These are phyloP conservation scores for Karstenula rhodostoma DNA, from an alignment of 2,329 filamentous ascomycete genomes.

Conservation along the genomic window DNA sequence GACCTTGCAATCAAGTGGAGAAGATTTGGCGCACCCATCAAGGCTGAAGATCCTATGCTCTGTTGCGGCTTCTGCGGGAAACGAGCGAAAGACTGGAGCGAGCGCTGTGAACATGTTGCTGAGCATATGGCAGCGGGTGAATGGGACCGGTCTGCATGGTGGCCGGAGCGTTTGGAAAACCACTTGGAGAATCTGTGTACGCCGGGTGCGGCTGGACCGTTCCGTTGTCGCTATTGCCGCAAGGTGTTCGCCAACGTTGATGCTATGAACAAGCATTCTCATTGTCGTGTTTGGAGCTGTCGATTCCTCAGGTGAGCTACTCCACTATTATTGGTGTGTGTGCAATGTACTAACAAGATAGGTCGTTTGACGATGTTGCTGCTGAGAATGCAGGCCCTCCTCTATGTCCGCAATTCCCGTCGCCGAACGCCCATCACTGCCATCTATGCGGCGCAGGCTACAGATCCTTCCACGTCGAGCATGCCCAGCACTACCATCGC, in stretches of 20 bases:
- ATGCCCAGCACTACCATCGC: constrained; percentile 44
- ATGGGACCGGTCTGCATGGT: constrained; percentile 42
- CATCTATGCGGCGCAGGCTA: constrained; percentile 47
- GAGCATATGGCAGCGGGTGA: constrained; percentile 43
- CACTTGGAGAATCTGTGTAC: constrained; percentile 44
- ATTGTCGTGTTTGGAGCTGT: constrained; percentile 47
- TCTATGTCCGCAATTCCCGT: constrained; percentile 43
- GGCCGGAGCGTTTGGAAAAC: constrained; percentile 42
- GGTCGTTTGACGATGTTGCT: constrained; percentile 43
- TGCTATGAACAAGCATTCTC: constrained; percentile 43
- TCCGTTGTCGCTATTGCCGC: constrained; percentile 45
- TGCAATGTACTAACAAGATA: not conserved
- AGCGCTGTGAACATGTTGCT: constrained; percentile 43
- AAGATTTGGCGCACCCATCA: constrained; percentile 45
- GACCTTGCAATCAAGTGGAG: constrained; percentile 47
- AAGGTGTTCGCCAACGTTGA: constrained; percentile 42
- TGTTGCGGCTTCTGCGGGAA: constrained; percentile 48
- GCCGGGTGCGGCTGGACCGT: constrained; percentile 39
- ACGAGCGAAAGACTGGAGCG: constrained; percentile 40
- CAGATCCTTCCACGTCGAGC: constrained; percentile 40
- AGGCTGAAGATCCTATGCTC: constrained; percentile 46
- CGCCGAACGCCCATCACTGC: constrained; percentile 46
- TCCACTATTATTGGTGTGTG: no score
- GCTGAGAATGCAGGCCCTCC: constrained; percentile 43
- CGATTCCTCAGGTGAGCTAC: constrained; percentile 35